These are phyloP conservation scores for Hordeum marinum DNA, from an alignment of 176 grass and related monocot genomes.

Conservation along the genomic window DNA sequence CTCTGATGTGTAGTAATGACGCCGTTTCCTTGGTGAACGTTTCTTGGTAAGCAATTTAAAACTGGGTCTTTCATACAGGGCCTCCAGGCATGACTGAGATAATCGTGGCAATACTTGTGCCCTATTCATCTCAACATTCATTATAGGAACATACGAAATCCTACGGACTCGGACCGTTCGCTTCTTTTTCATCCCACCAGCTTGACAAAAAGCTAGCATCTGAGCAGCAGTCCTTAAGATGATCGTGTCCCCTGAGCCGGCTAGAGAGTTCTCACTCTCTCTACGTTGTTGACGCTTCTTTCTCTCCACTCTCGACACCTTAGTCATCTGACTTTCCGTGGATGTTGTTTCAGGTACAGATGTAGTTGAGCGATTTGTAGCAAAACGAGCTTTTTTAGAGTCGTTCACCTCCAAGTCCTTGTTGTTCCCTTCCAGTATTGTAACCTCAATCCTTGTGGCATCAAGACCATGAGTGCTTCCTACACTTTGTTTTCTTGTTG, in stretches of 20 bases:
- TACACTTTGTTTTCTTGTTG: slow-evolving; percentile 28
- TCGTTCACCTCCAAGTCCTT: background rate
- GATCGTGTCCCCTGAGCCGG: background rate
- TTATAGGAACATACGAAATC: slow-evolving; percentile 21
- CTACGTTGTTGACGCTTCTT: background rate
- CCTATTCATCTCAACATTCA: slow-evolving; percentile 16
- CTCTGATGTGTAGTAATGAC: slow-evolving; percentile 9
- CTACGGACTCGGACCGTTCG: slow-evolving; percentile 37
- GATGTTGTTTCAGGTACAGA: slow-evolving; percentile 21
- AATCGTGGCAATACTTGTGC: slow-evolving; percentile 12
- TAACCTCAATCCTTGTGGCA: background rate
- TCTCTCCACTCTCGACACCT: slow-evolving; percentile 5
- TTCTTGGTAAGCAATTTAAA: slow-evolving; percentile 54
- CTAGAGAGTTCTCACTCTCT: slow-evolving; percentile 8
- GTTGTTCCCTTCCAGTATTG: background rate
- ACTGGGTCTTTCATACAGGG: slow-evolving; percentile 26
- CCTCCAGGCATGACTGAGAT: slow-evolving; percentile 36
- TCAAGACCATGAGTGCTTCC: background rate
- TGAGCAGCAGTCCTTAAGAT: slow-evolving; percentile 33
- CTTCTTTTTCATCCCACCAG: slow-evolving; percentile 45
- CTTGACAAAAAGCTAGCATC: slow-evolving; percentile 36
- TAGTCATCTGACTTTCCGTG: slow-evolving; percentile 6
- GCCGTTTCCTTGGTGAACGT: slow-evolving; percentile 34
- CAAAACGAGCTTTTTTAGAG: slow-evolving; percentile 17
- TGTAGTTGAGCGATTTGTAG: slow-evolving; percentile 1